A percentile compares a stretch with the other conserved stretches of the same genome.
These are phyloP conservation scores for Coemansia sp. DNA, from an alignment of 192 early-diverging fungal genomes.

Conservation along the genomic window DNA sequence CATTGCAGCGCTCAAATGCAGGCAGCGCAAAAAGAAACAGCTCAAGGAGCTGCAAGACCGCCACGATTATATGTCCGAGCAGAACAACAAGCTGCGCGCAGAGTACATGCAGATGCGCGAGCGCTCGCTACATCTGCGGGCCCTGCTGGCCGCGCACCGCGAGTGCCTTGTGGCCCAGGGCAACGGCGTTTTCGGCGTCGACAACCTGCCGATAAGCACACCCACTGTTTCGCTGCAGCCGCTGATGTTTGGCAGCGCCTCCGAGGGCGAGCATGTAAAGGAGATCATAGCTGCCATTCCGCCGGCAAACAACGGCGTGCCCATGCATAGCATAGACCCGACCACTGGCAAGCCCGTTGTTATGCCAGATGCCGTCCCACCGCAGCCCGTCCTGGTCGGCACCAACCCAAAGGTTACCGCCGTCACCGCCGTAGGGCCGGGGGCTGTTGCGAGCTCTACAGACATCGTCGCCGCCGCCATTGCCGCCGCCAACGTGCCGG, in stretches of 20 bases:
- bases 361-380: background rate
- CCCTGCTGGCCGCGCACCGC: conserved; percentile 71
- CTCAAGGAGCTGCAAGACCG: conserved; percentile 70
- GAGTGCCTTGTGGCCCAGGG: conserved; percentile 70
- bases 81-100: conserved; percentile 37
- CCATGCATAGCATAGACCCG: conserved; percentile 18
- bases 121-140: conserved; percentile 70
- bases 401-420: background rate
- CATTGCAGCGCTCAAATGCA: conserved; percentile 83
- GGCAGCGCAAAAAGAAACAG: conserved; percentile 92
- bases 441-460: background rate
- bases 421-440: background rate
- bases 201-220: conserved; percentile 22
- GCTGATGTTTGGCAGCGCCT: conserved; percentile 6
- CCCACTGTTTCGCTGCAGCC: conserved; percentile 22
- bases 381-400: background rate
- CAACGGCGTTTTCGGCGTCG: conserved; percentile 60
- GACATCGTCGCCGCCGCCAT: background rate
- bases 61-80: conserved; percentile 29
- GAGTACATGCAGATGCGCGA: conserved; percentile 58
- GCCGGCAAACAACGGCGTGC: conserved; percentile 28
- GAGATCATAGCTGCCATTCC: conserved; percentile 44
- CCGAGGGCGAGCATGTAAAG: conserved; percentile 25
- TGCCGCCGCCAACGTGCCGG: background rate
- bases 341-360: conserved; percentile 4